A percentile compares a stretch with the other conserved stretches of the same genome.
Conservation (phyloP, 768 basidiomycete species). For the Omphalotus guepiniiformis region DNA sequence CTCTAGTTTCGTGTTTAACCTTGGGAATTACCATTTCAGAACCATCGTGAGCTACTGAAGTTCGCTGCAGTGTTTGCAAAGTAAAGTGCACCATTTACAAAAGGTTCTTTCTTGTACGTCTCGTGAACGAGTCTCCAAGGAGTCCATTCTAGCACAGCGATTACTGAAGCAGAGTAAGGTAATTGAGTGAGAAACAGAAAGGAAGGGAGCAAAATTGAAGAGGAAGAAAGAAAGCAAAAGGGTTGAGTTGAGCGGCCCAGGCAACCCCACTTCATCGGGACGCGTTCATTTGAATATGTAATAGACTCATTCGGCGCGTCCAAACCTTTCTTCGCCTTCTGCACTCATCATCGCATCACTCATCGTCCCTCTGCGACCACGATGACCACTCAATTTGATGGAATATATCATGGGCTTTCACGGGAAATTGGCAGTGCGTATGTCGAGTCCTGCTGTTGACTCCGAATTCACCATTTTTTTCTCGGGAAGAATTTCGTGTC, state of each 20-base stretch:
- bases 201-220: no score
- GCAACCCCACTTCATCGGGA: no score
- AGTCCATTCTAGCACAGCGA: conserved; percentile 36
- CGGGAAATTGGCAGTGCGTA: conserved; percentile 80
- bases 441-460: conserved; percentile 3
- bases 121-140: conserved; percentile 59
- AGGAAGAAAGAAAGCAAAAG: neutral
- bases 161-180: conserved; percentile 8
- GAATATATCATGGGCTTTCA: conserved; percentile 71
- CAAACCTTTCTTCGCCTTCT: neutral
- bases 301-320: no score
- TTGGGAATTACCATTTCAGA: no score
- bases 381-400: conserved; percentile 83
- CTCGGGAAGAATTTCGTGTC: conserved; percentile 84
- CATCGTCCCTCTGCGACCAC: conserved; percentile 16
- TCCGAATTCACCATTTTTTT: conserved; percentile 2
- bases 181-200: conserved; percentile 4
- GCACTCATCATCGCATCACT: neutral
- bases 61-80: conserved; percentile 1
- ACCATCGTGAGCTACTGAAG: conserved; percentile 7
- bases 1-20: conserved; percentile 96
- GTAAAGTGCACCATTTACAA: conserved; percentile 72
- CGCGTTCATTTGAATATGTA: no score
- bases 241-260: neutral
- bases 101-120: conserved; percentile 78